A percentile compares a stretch with the other conserved stretches of the same genome.
Conservation (phyloP, 2,329 filamentous ascomycete species). For the Aspergillus sp. region DNA sequence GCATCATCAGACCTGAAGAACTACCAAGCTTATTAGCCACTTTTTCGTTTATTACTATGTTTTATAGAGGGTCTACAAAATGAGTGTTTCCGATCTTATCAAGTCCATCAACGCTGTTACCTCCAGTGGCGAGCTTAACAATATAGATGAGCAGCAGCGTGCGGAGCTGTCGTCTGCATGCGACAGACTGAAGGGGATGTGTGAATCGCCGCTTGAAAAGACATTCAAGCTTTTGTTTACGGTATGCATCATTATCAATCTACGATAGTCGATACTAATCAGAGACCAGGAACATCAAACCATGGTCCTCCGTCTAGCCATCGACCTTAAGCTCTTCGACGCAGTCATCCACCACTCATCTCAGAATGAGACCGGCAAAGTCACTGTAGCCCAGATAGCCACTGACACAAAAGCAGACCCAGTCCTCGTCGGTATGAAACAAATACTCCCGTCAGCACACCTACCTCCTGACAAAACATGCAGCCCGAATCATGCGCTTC, state of each 20-base stretch:
- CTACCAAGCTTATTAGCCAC: too few relatives aligned
- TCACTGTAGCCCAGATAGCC: not conserved
- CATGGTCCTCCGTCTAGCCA: not conserved
- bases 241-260: not conserved
- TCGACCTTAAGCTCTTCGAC: not conserved
- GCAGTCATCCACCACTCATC: not conserved
- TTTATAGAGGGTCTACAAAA: not conserved
- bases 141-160: not conserved
- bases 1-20: too few relatives aligned
- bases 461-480: not conserved
- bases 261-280: not conserved
- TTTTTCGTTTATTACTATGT: too few relatives aligned
- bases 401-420: not conserved
- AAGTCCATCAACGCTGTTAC: not conserved
- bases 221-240: not conserved
- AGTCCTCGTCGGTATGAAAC: not conserved
- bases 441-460: not conserved
- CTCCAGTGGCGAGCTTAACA: not conserved
- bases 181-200: not conserved
- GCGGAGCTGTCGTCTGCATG: not conserved
- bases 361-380: not conserved
- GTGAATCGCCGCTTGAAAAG: not conserved
- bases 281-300: not conserved
- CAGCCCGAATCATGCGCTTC: constrained; percentile 3
- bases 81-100: not conserved